Evolutionary conservation across 805 yeast genomes (phyloP).

Genomic region (Grigorovia yakushimaensis): DNA sequence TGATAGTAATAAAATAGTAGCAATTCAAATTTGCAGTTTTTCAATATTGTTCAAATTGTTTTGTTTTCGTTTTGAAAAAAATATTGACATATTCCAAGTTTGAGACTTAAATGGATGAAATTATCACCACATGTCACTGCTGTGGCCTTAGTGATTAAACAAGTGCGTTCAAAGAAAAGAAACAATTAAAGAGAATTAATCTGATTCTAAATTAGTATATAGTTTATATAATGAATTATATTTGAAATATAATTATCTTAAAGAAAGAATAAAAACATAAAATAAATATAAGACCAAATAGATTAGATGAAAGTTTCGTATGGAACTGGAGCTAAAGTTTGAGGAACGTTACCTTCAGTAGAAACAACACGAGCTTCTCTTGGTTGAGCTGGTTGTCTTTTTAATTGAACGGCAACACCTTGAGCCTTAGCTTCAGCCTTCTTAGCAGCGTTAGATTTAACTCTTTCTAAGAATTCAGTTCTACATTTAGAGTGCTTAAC

Average conservation of each 20-base stretch:
- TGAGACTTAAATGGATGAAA: too few relatives aligned
- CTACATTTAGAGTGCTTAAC: constrained; percentile 99
- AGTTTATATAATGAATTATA: not conserved
- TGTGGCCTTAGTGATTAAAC: too few relatives aligned
- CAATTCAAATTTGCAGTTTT: too few relatives aligned
- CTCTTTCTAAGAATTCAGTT: constrained; percentile 98
- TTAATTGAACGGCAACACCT: constrained; percentile 84
- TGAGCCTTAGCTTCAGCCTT: constrained; percentile 89
- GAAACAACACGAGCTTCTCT: constrained; percentile 83
- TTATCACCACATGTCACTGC: too few relatives aligned
- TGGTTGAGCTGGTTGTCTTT: constrained; percentile 98
- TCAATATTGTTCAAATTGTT: not conserved
- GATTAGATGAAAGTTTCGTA: constrained; percentile 97
- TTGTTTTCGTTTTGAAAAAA: not conserved
- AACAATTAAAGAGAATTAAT: not conserved
- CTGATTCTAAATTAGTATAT: not conserved
- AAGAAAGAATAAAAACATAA: not conserved
- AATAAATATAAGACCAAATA: constrained; percentile 11
- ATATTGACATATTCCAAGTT: too few relatives aligned
- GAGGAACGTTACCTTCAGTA: constrained; percentile 78
- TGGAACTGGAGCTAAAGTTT: constrained; percentile 97
- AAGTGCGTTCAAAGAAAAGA: too few relatives aligned
- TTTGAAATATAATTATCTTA: not conserved
- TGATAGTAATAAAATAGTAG: not conserved
- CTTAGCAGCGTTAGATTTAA: constrained; percentile 90